phyloP scores from a whole-genome alignment of 176 grass and related monocot species.

The Metroxylon sagu region DNA sequence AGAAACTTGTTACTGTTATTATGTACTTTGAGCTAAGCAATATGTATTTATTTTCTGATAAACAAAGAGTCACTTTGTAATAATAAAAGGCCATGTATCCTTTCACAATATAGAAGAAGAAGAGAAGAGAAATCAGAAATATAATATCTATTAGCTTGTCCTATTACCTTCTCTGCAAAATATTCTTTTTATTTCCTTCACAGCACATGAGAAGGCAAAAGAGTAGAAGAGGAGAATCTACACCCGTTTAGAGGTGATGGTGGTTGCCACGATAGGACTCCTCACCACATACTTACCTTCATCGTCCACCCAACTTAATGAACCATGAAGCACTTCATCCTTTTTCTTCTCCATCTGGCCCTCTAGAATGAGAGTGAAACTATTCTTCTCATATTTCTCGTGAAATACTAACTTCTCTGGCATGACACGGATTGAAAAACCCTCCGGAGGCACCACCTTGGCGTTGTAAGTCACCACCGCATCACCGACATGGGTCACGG shows the following conservation, averaged over 20 bases:
- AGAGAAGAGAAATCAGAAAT: no score
- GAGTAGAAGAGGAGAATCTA: neutral
- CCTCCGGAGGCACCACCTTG: conserved; percentile 29
- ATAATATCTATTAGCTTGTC: no score
- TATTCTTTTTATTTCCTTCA: no score
- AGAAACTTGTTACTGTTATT: no score
- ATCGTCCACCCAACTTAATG: conserved; percentile 70
- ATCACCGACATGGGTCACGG: conserved; percentile 48
- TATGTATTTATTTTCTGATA: no score
- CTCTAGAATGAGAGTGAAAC: conserved; percentile 22
- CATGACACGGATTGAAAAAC: conserved; percentile 32
- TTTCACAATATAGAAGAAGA: no score
- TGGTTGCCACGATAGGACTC: conserved; percentile 67
- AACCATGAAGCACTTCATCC: conserved; percentile 39
- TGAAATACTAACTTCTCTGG: conserved; percentile 34
- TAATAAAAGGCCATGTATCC: no score
- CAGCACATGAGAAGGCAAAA: no score
- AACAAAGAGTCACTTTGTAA: no score
- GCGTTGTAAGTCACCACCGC: conserved; percentile 42
- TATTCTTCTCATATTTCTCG: conserved; percentile 47
- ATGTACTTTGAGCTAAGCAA: no score
- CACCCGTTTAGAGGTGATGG: conserved; percentile 20
- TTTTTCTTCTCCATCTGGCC: conserved; percentile 30
- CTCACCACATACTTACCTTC: conserved; percentile 60
- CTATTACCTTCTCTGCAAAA: no score